A percentile compares a stretch with the other conserved stretches of the same genome.
Conservation (phyloP, 345 rosid species). For the Aquilaria sinensis region DNA sequence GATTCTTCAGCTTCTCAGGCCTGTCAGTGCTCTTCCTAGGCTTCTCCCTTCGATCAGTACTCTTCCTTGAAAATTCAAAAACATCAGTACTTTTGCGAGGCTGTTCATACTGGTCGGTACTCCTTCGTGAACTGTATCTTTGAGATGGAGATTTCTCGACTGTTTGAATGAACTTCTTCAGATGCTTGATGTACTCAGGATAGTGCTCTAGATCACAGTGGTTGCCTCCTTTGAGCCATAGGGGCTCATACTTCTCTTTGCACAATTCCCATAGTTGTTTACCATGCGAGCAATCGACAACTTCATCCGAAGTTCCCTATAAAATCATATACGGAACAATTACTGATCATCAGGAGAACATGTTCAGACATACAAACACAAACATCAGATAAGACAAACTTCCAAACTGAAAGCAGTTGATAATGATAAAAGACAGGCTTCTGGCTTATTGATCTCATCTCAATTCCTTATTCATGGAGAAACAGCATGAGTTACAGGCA, state of each 20-base stretch:
- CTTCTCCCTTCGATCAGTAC: constrained; percentile 77
- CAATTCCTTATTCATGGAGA: no score
- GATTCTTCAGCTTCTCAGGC: constrained; percentile 55
- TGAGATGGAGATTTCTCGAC: constrained; percentile 76
- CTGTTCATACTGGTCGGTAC: constrained; percentile 51
- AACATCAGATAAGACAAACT: neutral
- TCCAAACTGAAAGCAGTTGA: neutral
- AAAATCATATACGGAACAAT: neutral
- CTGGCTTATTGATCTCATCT: no score
- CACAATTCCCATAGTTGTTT: constrained; percentile 94
- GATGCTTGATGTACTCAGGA: constrained; percentile 87
- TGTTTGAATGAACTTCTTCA: constrained; percentile 82
- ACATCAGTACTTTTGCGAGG: constrained; percentile 53
- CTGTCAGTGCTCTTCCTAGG: constrained; percentile 84
- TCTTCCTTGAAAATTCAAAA: constrained; percentile 67
- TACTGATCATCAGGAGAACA: no score
- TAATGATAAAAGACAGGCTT: neutral
- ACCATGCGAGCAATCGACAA: constrained; percentile 92
- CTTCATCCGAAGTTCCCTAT: constrained; percentile 97
- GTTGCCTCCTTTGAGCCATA: constrained; percentile 94
- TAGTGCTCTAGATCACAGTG: constrained; percentile 84
- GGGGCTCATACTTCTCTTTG: constrained; percentile 84
- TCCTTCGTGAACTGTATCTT: constrained; percentile 57
- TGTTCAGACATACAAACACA: no score
- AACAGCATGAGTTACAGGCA: no score